A percentile compares a stretch with the other conserved stretches of the same genome.
phyloP scores from a whole-genome alignment of 257 asterid species.

The Echium plantagineum region DNA sequence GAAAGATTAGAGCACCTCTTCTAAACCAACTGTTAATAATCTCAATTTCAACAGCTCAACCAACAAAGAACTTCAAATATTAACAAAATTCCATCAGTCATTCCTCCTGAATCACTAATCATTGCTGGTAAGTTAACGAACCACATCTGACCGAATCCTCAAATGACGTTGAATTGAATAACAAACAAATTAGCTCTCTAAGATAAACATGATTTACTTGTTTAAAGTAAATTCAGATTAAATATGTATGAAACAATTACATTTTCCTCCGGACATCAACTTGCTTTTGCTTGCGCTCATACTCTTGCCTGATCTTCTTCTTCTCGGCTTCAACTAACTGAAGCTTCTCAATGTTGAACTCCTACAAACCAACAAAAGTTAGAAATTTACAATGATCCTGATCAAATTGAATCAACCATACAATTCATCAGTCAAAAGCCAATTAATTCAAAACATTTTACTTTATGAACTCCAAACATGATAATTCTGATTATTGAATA shows the following conservation, averaged over 20 bases:
- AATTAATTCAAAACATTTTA: no score
- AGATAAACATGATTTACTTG: background rate
- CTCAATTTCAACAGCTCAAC: background rate
- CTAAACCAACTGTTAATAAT: background rate
- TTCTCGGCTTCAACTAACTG: slow-evolving; percentile 95
- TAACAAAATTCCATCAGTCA: background rate
- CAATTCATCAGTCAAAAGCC: no score
- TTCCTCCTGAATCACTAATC: background rate
- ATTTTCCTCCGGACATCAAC: slow-evolving; percentile 75
- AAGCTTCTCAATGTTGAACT: slow-evolving; percentile 95
- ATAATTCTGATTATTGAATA: background rate
- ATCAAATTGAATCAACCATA: no score
- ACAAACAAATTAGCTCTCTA: no score
- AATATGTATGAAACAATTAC: slow-evolving; percentile 22
- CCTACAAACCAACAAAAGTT: slow-evolving; percentile 29
- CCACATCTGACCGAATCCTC: no score
- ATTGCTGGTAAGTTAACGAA: background rate
- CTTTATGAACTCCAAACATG: background rate
- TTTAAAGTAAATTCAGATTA: background rate
- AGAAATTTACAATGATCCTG: no score
- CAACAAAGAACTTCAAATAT: background rate
- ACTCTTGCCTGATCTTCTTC: slow-evolving; percentile 92
- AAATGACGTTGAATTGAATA: no score
- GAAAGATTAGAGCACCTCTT: background rate
- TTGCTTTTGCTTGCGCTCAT: slow-evolving; percentile 89